Evolutionary conservation across 305 asterid genomes (phyloP), one percentile per base, ranked within the genome.

Genomic region (Fraxinus ornus): DNA sequence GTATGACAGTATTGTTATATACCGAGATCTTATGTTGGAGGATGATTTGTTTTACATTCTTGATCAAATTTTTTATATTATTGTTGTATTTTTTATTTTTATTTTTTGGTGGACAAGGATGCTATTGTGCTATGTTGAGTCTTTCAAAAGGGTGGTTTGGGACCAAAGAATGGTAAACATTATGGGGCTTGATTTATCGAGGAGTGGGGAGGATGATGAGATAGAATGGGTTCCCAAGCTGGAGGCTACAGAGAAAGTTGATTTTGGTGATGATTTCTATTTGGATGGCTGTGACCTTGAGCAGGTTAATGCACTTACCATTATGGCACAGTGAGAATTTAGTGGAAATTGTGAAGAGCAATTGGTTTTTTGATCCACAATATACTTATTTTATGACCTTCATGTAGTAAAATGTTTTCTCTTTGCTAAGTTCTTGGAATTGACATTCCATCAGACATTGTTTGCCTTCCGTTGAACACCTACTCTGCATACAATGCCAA

Each of bases 111-210:
- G 86, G 81, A 60, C 86, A 82, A 93, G 99, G 98, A 94, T 83
- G 91, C 98, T 21, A 91, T 85, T 82, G 99, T 96, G 76, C 87
- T 96, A 12, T 96, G 98, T 82, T 90, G 98, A 86, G 89, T 96
- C 82, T 96, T 93, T 87, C 99, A 96, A 89, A 96, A 96, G 87
- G 94, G 99, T 91, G 99, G 99, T 70, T 83, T 97, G 1, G 99
- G 99, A 80, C 98, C 99, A 24, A 94, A 93, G 91, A 96, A 94
- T 84, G 99, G 98, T 30, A 98, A 93, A 83, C 94, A 90, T 81
- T 96, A 96, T 83, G 99, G 98, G 70, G 99, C 98, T 60, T 98
- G 98, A 28, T 91, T 94, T 82, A 80, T 94, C 36, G 97, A 94
- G 88, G 99, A 96, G 75, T 96, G 99, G 99, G 97, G n/a, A 92